Evolutionary conservation across 352 stramenopile genomes (phyloP), one percentile per base, ranked within the genome.

Genomic region (Phytophthora brassicae): DNA sequence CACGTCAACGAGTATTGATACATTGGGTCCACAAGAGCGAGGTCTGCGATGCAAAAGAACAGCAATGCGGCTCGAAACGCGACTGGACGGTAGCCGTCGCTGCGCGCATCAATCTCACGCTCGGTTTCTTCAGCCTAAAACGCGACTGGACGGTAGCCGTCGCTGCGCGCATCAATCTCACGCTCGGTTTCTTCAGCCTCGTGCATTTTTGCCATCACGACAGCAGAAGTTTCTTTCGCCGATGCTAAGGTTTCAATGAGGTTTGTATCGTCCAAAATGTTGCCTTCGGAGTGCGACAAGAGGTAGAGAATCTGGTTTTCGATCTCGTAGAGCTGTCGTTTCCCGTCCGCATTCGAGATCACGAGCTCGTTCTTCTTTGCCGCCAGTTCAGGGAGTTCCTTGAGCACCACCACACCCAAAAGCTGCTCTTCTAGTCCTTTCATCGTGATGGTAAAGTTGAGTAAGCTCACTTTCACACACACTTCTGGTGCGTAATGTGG

Each of bases 391-490:
- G 92, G 92, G 35, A 96, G 79, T 52, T 98, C 92, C 28, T 96
- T 92, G 19, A 86, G 76, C 33, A 98, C 84, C 11, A 95, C 88
- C 23, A 95, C 88, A 44, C 86, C 87, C 1, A 97, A 76, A 24
- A 97, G 57, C 56, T 98, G 92, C 55, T 97, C 92, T 66, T 97
- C 89, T 0, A 98, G 72, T 0, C 92, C 92, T 45, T 90, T 92
- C 72, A 93, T 89, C 9, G 90, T 98, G 67, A 97, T 97, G 0
- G 90, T 97, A 59, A 98, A 98, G 60, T 98, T 97, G 2, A 97
- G 64, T 17, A 98, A 28, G 66, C 81, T 94, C 29, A 98, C 92
- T 72, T 98, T 97, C 26, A 97, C 89, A 33, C 89, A 94, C 0
- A 96, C 80, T 67, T 97, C 91, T 0, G 91, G 91, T 0, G 89